Evolutionary conservation across 2,329 filamentous ascomycete genomes (phyloP), one percentile per base, ranked within the genome.

Genomic region (Trichoderma asperellum): DNA sequence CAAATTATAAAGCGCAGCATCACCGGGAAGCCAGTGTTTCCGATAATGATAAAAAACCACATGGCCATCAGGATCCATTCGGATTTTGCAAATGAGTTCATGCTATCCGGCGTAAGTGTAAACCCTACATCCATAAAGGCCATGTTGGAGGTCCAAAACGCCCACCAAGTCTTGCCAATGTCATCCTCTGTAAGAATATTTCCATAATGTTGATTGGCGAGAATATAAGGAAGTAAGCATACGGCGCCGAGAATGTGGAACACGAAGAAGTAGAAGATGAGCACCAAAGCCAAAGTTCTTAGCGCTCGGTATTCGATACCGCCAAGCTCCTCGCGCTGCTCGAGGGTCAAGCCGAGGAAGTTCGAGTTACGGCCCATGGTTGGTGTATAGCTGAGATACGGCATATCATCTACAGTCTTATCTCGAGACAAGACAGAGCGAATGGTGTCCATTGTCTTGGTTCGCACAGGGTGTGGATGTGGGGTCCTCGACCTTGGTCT

Each of bases 101-200:
- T 97, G 73, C 94, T 97, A 80, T 98, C 92, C 0, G 94, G 91
- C 0, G 94, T 98, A 72, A 99, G 83, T 1, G 94, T 95, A 74
- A 94, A 95, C 12, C 96, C 96, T n/a, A 98, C 82, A 81, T 99
- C 95, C 80, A 95, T 97, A 80, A 99, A 97, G 68, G 94, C 87
- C 52, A 94, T 96, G 60, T 89, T 93, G 16, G 94, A 83, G 0
- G 93, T 97, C 81, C 95, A 99, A 73, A 99, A 89, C 0, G 88
- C 94, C 92, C 96, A 99, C 96, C 96, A 99, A 0, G 88, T 86
- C 52, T 88, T 88, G 68, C 85, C 89, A 73, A 92, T 82, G 10
- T 88, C 89, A 62, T 83, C 84, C 0, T 77, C 79, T 1, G 86
- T 83, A n/a, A 97, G 87, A 18, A 95, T 77, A 0, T 82, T 73